These are phyloP conservation scores for Medicago lupulina DNA, from an alignment of 306 rosid species.

Conservation along the genomic window DNA sequence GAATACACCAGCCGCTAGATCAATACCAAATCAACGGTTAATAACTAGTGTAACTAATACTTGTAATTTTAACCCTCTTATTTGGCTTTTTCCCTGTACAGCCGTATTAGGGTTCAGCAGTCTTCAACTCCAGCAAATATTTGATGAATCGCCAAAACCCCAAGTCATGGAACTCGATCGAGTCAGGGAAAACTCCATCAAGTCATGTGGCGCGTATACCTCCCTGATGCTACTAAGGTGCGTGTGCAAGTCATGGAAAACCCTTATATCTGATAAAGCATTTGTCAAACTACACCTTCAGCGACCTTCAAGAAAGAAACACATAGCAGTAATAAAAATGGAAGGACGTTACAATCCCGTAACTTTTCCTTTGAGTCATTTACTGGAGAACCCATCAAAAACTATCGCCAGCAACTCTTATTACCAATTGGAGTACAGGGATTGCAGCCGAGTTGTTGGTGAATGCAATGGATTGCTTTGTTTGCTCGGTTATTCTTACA, in stretches of 20 bases:
- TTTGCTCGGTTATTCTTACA: background rate
- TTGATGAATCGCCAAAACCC: too few relatives aligned
- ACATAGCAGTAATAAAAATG: background rate
- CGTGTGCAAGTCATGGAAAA: background rate
- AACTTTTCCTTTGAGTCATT: background rate
- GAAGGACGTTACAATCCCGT: background rate
- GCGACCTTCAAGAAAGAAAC: background rate
- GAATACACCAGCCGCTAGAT: too few relatives aligned
- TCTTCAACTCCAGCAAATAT: too few relatives aligned
- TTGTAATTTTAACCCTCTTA: too few relatives aligned
- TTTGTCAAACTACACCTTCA: background rate
- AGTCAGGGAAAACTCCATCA: too few relatives aligned
- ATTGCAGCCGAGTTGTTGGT: background rate
- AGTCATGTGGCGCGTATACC: too few relatives aligned
- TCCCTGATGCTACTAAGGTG: background rate
- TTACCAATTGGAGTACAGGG: background rate
- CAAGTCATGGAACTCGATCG: too few relatives aligned
- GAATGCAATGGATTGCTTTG: background rate
- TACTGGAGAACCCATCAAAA: background rate
- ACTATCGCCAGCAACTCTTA: too few relatives aligned
- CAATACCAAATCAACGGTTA: too few relatives aligned
- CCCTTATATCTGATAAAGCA: background rate
- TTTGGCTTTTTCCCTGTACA: too few relatives aligned
- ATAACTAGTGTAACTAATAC: too few relatives aligned
- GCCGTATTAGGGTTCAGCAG: too few relatives aligned